Percentiles rank a stretch among this genome's conserved stretches.
phyloP scores from a whole-genome alignment of 2,329 filamentous ascomycete species.

The Dothiorella sarmentorum region DNA sequence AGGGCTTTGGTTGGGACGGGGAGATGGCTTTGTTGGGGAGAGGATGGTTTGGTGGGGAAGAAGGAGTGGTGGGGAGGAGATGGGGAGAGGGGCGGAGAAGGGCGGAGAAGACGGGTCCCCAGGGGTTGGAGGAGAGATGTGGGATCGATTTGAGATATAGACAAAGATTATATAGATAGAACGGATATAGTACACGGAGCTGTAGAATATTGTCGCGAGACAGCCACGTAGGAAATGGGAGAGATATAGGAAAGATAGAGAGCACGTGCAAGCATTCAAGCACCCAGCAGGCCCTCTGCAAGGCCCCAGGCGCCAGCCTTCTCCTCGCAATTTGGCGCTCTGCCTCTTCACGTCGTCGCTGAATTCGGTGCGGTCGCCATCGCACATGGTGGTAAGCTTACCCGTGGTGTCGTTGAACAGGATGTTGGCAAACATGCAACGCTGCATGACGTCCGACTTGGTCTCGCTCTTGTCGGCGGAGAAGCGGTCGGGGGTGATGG shows the following conservation, averaged over 20 bases:
- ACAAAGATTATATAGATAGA: no score
- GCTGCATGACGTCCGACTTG: constrained; percentile 15
- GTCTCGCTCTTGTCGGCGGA: not conserved
- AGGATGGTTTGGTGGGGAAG: no score
- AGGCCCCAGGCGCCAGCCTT: not conserved
- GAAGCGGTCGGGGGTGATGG: not conserved
- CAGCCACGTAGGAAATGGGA: not conserved
- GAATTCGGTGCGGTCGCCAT: constrained; percentile 3
- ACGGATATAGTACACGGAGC: no score
- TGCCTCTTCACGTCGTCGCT: not conserved
- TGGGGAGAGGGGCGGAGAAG: no score
- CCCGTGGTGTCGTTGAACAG: constrained; percentile 14
- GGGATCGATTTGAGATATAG: no score
- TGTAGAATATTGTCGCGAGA: no score
- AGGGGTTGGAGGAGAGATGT: no score
- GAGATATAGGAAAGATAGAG: not conserved
- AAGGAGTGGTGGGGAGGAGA: not conserved
- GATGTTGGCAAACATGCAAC: constrained; percentile 11
- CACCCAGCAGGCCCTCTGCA: not conserved
- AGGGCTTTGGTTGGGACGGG: not conserved
- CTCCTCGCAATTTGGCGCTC: not conserved
- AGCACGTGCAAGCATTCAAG: not conserved
- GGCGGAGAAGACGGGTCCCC: no score
- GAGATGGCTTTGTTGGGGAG: not conserved
- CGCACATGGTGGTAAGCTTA: constrained; percentile 3